These are phyloP conservation scores for Myxozyma kluyveri DNA, from an alignment of 805 yeast genomes.

Conservation along the genomic window DNA sequence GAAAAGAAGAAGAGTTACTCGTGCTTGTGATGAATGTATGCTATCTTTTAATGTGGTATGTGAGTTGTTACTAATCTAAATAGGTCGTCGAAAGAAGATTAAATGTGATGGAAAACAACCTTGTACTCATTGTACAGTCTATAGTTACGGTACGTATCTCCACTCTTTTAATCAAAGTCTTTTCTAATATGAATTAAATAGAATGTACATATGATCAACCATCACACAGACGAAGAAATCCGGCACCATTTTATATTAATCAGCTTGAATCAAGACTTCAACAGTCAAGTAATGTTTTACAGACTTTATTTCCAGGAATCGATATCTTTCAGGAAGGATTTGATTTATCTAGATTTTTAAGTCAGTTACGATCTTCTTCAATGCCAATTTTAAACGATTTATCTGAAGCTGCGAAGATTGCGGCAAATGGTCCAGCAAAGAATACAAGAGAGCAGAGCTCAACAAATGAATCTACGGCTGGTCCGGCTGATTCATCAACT, in stretches of 20 bases:
- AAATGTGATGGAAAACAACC: constrained; percentile 79
- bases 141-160: constrained; percentile 53
- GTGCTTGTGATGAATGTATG: constrained; percentile 71
- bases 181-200: neutral
- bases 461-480: neutral
- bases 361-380: constrained; percentile 3
- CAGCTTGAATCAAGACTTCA: constrained; percentile 41
- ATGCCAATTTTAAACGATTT: constrained; percentile 6
- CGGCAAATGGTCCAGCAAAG: constrained; percentile 6
- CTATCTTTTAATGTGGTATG: neutral
- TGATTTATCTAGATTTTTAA: constrained; percentile 35
- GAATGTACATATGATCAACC: constrained; percentile 83
- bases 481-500: neutral
- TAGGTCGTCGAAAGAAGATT: constrained; percentile 62
- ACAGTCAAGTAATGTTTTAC: constrained; percentile 40
- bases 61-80: neutral
- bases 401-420: constrained; percentile 10
- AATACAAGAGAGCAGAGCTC: neutral
- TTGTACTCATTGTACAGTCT: constrained; percentile 81
- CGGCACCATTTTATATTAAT: constrained; percentile 35
- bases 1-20: constrained; percentile 62
- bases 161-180: too few species aligned
- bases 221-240: constrained; percentile 49
- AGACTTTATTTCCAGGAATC: constrained; percentile 42
- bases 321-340: constrained; percentile 40